Base-by-base conservation (phyloP, 768 basidiomycete genomes). In the Naganishia vaughanmartiniae region DNA sequence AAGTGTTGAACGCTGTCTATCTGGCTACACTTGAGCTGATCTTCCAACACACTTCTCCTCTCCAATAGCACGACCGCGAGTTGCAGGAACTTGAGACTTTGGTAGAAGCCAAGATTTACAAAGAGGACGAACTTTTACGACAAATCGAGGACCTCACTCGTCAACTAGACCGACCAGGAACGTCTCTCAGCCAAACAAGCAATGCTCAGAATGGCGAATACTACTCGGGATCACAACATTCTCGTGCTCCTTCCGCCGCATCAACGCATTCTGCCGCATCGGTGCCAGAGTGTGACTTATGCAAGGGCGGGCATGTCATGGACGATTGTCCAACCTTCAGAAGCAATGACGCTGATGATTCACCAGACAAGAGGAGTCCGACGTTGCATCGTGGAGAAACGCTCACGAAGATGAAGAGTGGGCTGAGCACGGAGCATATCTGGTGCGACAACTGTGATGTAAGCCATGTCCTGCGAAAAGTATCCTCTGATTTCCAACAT, bases 81-180 rank as follows among this genome's bases (percentile, higher is more conserved):
- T 90, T 98, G 63, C 87, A 89, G 66, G 93, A 97, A 78, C 85
- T 97, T 24, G 95, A 98, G 81, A 86, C 89, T 46, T 84, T 99
- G 51, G 88, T 97, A n/a, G 95, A 99, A 79, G 86, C 91, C 66
- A 97, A 96, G 87, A 92, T 91, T 71, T 77, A 79, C 69, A 70
- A 74, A 31, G 78, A 81, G 70, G 80, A 76, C 67, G 80, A 78
- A 65, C 76, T 81, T n/a, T 78, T 79, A 60, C 73, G 55, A 19
- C 73, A 75, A 30, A 70, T 77, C 15, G 24, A 58, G 1, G 71
- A 73, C 2, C 77, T 81, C 17, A 75, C 77, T n/a, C 60, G 51
- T n/a, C 63, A 58, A n/a, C 46, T 33, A 34, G 46, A 55, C 42
- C 54, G 56, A 28, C 36, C 54, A 12, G 48, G 56, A 14, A 66